A percentile compares a stretch with the other conserved stretches of the same genome.
Conservation (phyloP, 352 stramenopile genomes). For the Pythium rishiriense region DNA sequence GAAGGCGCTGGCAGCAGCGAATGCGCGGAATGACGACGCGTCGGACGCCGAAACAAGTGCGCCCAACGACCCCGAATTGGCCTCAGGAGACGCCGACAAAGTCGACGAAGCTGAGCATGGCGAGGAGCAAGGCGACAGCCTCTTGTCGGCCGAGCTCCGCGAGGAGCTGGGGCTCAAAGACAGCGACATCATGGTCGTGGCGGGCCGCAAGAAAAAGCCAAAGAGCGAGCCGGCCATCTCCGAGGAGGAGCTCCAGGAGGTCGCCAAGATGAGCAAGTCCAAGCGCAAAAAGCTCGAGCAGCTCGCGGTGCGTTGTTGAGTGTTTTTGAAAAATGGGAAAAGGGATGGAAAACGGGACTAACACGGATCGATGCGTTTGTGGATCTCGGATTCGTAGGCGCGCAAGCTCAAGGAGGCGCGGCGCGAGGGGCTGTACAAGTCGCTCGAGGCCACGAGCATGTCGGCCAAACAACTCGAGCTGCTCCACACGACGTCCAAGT, state of each 20-base stretch:
- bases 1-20: conserved; percentile 38
- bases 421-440: conserved; percentile 80
- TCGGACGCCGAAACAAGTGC: conserved; percentile 8
- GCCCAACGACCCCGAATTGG: conserved; percentile 12
- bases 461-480: conserved; percentile 66
- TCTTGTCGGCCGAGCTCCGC: conserved; percentile 69
- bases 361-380: background rate
- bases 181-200: conserved; percentile 62
- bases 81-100: conserved; percentile 22
- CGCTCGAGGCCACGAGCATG: conserved; percentile 58
- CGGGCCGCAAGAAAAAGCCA: conserved; percentile 51
- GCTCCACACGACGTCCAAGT: conserved; percentile 72
- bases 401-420: conserved; percentile 78
- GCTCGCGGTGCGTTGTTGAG: conserved; percentile 39
- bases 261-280: conserved; percentile 70
- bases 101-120: conserved; percentile 5
- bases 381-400: conserved; percentile 25
- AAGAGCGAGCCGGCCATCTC: conserved; percentile 41
- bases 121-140: conserved; percentile 14
- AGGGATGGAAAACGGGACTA: background rate
- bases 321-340: background rate
- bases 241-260: conserved; percentile 62
- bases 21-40: background rate
- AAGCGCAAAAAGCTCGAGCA: conserved; percentile 84
- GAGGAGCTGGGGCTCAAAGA: conserved; percentile 63